A percentile compares a stretch with the other conserved stretches of the same genome.
Evolutionary conservation across 768 basidiomycete species (phyloP).

Genomic region (Phlegmacium glaucopus): DNA sequence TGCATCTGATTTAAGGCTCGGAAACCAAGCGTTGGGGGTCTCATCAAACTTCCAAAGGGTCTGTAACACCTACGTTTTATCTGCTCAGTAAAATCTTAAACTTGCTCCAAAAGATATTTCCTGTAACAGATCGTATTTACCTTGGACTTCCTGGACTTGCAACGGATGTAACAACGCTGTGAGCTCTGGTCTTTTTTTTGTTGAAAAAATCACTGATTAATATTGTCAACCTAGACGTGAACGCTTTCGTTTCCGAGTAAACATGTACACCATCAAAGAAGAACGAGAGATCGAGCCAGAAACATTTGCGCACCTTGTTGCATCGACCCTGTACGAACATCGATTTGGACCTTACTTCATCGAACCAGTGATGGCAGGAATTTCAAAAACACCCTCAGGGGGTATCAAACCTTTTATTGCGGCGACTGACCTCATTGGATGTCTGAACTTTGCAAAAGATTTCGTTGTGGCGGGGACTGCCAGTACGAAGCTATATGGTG

Average conservation of each 20-base stretch:
- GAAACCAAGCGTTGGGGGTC: conserved; percentile 82
- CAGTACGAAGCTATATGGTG: conserved; percentile 88
- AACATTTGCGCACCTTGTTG: conserved; percentile 93
- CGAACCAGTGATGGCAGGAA: conserved; percentile 94
- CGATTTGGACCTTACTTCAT: conserved; percentile 96
- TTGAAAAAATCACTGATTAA: conserved; percentile 7
- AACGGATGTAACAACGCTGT: conserved; percentile 93
- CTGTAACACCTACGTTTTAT: conserved; percentile 7
- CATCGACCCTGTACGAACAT: conserved; percentile 92
- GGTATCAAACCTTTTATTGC: conserved; percentile 90
- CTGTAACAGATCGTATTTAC: conserved; percentile 89
- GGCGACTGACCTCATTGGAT: conserved; percentile 90
- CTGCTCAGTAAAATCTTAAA: conserved; percentile 9
- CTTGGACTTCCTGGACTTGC: conserved; percentile 90
- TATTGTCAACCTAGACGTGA: conserved; percentile 61
- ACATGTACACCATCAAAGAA: conserved; percentile 99
- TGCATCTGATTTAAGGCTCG: conserved; percentile 90
- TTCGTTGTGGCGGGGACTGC: conserved; percentile 97
- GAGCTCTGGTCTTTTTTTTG: conserved; percentile 21
- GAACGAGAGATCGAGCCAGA: conserved; percentile 95
- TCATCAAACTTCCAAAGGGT: conserved; percentile 96
- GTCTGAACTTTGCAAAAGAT: conserved; percentile 92
- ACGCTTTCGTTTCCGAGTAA: conserved; percentile 88
- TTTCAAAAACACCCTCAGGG: conserved; percentile 71
- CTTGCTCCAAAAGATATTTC: conserved; percentile 68